Evolutionary conservation across 176 grass and related monocot genomes (phyloP), one percentile per base, ranked within the genome.

Genomic region (Paspalum vaginatum): DNA sequence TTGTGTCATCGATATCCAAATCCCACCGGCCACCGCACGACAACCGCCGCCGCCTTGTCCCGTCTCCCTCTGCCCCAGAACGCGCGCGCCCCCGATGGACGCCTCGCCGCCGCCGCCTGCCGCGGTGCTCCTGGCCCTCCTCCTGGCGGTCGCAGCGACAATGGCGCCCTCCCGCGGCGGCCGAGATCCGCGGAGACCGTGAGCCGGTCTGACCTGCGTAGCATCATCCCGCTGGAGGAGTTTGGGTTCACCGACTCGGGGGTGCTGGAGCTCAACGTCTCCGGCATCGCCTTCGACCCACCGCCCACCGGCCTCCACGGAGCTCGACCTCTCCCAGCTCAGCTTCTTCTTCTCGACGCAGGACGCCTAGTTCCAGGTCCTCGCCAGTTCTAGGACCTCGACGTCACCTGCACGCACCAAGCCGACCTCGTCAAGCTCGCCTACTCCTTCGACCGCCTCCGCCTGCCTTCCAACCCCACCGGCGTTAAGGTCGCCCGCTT

Each of bases 331-430:
- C 65, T 84, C 90, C 21, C 92, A 95, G 82, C 78, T 98, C 13
- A 92, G 96, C 18, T 98, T 98, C 88, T 98, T 98, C 81, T 92
- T 98, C 65, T 98, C 92, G 26, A 98, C 95, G 16, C 88, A 87
- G 66, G 92, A 98, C 61, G 92, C 92, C 16, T 98, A 92, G 95
- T 81, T 89, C 21, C 96, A 95, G 61, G 96, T 98, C 64, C 90
- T 98, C 68, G 65, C 61, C 90, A 95, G 79, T 81, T 98, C 17
- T 86, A 89, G 76, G 92, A 95, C 78, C 90, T 84, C 38, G 90
- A 98, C 24, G 83, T 98, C 85, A 98, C 95, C 78, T 98, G 92
- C 86, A 86, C 86, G 52, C 92, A 95, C n/a, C 86, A 98, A 61
- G 91, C 95, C 43, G 79, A 95, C 13, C 88, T 93, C 48, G 92